Evolutionary conservation across 306 rosid genomes (phyloP).

Genomic region (Albizia julibrissin): DNA sequence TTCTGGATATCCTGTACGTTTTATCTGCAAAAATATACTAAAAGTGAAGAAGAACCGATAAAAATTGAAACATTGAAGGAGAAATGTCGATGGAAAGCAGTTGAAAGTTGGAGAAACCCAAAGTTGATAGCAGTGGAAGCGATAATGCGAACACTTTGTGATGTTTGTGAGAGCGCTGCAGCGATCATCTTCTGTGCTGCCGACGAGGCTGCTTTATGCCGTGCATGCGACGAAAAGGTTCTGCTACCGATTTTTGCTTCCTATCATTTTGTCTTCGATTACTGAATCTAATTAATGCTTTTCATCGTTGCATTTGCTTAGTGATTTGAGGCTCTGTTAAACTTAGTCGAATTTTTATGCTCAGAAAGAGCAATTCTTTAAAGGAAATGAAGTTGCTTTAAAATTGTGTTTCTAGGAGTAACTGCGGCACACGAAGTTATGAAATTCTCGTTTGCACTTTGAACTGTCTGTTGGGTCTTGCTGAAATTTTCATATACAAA

Average conservation of each 20-base stretch:
- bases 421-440: background rate
- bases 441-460: background rate
- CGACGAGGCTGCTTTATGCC: slow-evolving; percentile 58
- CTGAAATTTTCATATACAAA: background rate
- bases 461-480: background rate
- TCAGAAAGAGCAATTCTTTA: background rate
- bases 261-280: background rate
- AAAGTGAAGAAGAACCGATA: background rate
- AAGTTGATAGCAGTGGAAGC: background rate
- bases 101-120: background rate
- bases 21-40: background rate
- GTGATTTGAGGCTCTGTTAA: background rate
- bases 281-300: background rate
- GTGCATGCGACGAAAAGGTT: slow-evolving; percentile 54
- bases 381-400: background rate
- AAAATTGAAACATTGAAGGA: slow-evolving; percentile 12
- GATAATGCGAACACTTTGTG: slow-evolving; percentile 55
- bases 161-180: slow-evolving; percentile 51
- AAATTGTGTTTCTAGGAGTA: background rate
- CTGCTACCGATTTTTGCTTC: background rate
- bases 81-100: slow-evolving; percentile 18
- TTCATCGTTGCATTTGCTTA: background rate
- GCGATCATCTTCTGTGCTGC: slow-evolving; percentile 58
- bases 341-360: background rate
- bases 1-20: background rate